Conservation (phyloP, 345 rosid genomes). For the Kernera saxatilis region DNA sequence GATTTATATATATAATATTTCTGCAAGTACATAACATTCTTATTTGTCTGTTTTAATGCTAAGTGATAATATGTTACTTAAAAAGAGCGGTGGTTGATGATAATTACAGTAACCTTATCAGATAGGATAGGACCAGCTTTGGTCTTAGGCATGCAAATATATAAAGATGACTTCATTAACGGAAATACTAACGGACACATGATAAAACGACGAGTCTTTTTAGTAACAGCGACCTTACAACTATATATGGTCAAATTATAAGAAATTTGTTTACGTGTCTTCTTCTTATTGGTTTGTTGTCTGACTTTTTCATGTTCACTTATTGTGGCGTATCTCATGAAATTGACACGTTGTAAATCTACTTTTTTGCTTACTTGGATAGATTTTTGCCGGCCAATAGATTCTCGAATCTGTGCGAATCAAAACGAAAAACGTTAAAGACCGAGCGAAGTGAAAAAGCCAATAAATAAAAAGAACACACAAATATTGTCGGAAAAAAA, state of each 20-base stretch:
- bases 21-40: not conserved
- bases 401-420: not conserved
- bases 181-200: not conserved
- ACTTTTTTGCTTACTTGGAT: not conserved
- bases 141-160: not conserved
- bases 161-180: conserved; percentile 2
- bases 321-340: not conserved
- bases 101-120: conserved; percentile 16
- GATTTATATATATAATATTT: too few relatives aligned
- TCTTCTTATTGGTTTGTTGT: not conserved
- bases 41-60: not conserved
- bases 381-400: conserved; percentile 16
- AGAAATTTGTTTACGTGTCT: not conserved
- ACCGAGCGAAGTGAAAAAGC: too few relatives aligned
- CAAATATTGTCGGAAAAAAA: not conserved
- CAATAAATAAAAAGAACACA: too few relatives aligned
- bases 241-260: conserved; percentile 7
- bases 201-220: not conserved
- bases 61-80: not conserved
- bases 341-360: conserved; percentile 1
- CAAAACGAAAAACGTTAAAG: not conserved
- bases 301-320: not conserved
- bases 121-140: conserved; percentile 10
- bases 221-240: conserved; percentile 1
- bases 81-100: conserved; percentile 1